Conservation (phyloP, 1,284 basidiomycete genomes). For the Ustilago shanxiensis region DNA sequence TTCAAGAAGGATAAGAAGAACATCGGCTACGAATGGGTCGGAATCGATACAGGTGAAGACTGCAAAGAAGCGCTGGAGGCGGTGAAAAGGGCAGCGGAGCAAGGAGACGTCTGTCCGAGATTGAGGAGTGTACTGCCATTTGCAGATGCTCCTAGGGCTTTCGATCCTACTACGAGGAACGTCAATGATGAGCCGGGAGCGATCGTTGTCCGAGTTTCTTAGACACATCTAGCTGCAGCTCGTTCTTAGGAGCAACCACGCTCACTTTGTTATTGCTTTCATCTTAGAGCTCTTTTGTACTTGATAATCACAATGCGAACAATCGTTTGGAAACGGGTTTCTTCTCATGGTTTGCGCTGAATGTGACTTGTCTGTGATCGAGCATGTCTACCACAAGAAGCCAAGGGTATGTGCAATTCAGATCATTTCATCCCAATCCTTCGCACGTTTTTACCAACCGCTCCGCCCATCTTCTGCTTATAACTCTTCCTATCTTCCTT, state of each 20-base stretch:
- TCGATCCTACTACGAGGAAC: constrained; percentile 53
- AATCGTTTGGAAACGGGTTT: constrained; percentile 5
- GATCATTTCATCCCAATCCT: constrained; percentile 52
- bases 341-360: background rate
- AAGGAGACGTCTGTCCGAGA: constrained; percentile 64
- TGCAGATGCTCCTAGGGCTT: constrained; percentile 63
- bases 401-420: background rate
- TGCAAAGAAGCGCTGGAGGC: constrained; percentile 64
- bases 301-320: constrained; percentile 4
- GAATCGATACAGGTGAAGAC: constrained; percentile 61
- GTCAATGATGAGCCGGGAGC: constrained; percentile 59
- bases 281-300: background rate
- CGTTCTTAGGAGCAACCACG: background rate
- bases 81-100: constrained; percentile 61
- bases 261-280: background rate
- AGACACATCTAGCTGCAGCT: background rate
- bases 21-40: constrained; percentile 70
- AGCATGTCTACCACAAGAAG: background rate
- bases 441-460: constrained; percentile 61
- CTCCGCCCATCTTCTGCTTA: constrained; percentile 67
- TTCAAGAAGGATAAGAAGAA: constrained; percentile 71
- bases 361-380: background rate
- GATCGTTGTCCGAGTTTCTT: constrained; percentile 63
- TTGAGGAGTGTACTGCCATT: constrained; percentile 65
- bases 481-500: constrained; percentile 56